phyloP scores from a whole-genome alignment of 169 alveolate genomes.

The Plasmodium inui region DNA sequence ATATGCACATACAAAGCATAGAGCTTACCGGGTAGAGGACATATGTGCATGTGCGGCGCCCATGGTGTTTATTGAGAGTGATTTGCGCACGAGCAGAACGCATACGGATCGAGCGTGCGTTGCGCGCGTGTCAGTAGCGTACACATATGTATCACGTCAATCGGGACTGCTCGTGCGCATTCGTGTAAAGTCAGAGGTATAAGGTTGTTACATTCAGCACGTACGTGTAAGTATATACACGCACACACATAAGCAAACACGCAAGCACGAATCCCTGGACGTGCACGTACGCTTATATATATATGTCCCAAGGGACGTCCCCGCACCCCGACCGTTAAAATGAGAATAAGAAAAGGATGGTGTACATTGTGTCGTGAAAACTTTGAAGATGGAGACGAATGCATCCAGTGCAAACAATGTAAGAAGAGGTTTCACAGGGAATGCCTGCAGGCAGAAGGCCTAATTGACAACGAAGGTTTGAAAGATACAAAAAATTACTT shows the following conservation, averaged over 20 bases:
- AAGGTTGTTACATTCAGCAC: neutral
- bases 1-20: neutral
- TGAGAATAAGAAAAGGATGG: constrained; percentile 87
- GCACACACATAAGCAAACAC: neutral
- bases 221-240: neutral
- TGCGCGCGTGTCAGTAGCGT: neutral
- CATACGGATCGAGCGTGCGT: neutral
- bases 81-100: neutral
- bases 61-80: constrained; percentile 2
- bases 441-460: constrained; percentile 83
- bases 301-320: constrained; percentile 12
- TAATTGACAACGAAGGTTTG: constrained; percentile 72
- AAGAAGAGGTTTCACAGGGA: constrained; percentile 83
- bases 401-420: constrained; percentile 83
- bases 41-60: neutral
- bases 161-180: neutral
- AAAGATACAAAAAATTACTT: constrained; percentile 82
- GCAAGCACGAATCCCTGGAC: neutral
- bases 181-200: neutral
- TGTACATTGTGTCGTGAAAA: constrained; percentile 87
- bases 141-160: neutral
- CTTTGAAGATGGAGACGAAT: constrained; percentile 81
- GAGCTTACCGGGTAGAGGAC: neutral
- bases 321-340: constrained; percentile 28
- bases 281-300: neutral